A percentile compares a stretch with the other conserved stretches of the same genome.
phyloP scores from a whole-genome alignment of 352 stramenopile species.

The Phytophthora agathidicida region DNA sequence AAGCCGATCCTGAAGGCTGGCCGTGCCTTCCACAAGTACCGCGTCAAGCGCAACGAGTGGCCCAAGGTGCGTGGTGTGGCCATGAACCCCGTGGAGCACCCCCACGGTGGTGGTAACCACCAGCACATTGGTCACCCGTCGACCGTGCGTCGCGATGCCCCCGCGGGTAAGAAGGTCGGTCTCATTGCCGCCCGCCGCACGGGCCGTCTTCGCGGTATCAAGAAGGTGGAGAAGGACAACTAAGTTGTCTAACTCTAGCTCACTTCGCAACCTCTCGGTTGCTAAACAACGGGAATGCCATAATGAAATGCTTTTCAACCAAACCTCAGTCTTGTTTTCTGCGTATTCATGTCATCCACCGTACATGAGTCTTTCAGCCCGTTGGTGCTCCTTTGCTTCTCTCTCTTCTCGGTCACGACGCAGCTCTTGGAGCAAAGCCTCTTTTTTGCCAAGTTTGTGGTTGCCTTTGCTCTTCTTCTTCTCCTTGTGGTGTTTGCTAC shows the following conservation, averaged over 20 bases:
- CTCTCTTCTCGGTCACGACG: constrained; percentile 50
- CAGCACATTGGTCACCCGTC: constrained; percentile 99
- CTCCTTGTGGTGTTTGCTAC: constrained; percentile 14
- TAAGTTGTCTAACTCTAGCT: constrained; percentile 49
- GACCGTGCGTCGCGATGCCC: constrained; percentile 93
- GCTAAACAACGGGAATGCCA: constrained; percentile 58
- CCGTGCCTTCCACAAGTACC: constrained; percentile 98
- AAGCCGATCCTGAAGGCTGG: constrained; percentile 99
- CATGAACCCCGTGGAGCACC: constrained; percentile 99
- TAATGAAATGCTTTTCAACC: constrained; percentile 47
- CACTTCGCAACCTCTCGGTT: constrained; percentile 10
- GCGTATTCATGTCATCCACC: not conserved
- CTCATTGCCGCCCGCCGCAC: constrained; percentile 98
- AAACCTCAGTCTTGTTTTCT: not conserved
- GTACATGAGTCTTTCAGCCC: constrained; percentile 38
- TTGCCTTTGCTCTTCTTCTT: constrained; percentile 27
- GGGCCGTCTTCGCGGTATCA: constrained; percentile 97
- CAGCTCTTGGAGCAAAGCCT: constrained; percentile 37
- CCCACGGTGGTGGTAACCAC: constrained; percentile 99
- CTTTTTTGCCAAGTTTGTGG: constrained; percentile 18
- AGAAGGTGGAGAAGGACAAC: constrained; percentile 95
- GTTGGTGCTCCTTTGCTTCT: constrained; percentile 32
- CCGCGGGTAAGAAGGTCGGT: constrained; percentile 99
- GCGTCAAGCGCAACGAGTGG: constrained; percentile 99
- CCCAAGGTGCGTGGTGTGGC: constrained; percentile 98